These are phyloP conservation scores for Plasmopara halstedii DNA, from an alignment of 352 stramenopile genomes.

Conservation along the genomic window DNA sequence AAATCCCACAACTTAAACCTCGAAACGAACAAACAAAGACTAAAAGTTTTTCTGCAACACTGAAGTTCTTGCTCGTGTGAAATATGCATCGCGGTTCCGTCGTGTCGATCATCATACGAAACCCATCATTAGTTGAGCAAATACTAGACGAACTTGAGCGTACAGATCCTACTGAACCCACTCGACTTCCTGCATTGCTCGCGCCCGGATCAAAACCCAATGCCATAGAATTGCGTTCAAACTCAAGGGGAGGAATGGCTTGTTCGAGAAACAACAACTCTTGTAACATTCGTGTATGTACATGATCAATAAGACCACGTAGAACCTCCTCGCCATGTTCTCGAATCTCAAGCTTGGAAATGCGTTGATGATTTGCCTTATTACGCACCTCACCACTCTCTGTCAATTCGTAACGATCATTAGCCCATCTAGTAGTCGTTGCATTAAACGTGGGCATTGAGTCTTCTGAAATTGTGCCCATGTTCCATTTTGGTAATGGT, in stretches of 20 bases:
- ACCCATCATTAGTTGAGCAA: conserved; percentile 71
- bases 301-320: conserved; percentile 53
- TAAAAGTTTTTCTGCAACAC: conserved; percentile 63
- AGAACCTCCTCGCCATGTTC: conserved; percentile 67
- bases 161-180: conserved; percentile 29
- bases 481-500: conserved; percentile 39
- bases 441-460: conserved; percentile 40
- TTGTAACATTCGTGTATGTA: conserved; percentile 72
- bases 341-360: conserved; percentile 66
- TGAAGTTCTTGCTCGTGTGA: conserved; percentile 72
- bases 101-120: conserved; percentile 77
- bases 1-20: conserved; percentile 80
- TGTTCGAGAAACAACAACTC: conserved; percentile 77
- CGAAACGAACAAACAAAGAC: conserved; percentile 80
- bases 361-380: conserved; percentile 30
- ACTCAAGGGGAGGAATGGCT: conserved; percentile 66
- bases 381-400: conserved; percentile 49
- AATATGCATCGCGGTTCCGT: conserved; percentile 76
- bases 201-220: conserved; percentile 37
- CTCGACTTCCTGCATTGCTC: conserved; percentile 22
- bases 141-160: conserved; percentile 72
- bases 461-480: conserved; percentile 75
- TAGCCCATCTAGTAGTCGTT: conserved; percentile 36
- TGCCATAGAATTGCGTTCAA: conserved; percentile 35
- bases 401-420: conserved; percentile 54